phyloP scores from a whole-genome alignment of 495 filamentous ascomycete genomes.

The Terfezia claveryi region DNA sequence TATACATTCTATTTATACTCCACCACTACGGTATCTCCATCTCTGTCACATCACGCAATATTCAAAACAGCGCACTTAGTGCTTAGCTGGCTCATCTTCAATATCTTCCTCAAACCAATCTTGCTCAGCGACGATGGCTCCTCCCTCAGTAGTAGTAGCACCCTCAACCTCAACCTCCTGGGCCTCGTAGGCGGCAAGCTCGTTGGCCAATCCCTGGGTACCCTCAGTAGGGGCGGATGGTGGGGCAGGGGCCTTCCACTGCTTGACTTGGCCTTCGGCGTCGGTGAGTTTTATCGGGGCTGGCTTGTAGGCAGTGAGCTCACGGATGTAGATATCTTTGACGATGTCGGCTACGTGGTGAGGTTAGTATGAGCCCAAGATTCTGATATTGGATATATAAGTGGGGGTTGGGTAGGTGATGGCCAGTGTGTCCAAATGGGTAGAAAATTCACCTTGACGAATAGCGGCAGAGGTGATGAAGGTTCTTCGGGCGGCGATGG shows the following conservation, averaged over 20 bases:
- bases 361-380: slow-evolving; percentile 33
- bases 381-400: slow-evolving; percentile 51
- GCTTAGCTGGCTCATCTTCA: slow-evolving; percentile 7
- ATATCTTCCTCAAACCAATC: slow-evolving; percentile 60
- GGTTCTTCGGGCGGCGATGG: too few species aligned
- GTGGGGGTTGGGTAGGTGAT: slow-evolving; percentile 47
- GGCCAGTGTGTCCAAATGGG: slow-evolving; percentile 45
- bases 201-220: slow-evolving; percentile 37
- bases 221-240: slow-evolving; percentile 59
- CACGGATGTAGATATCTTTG: slow-evolving; percentile 88
- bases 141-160: slow-evolving; percentile 31
- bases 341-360: slow-evolving; percentile 61
- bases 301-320: slow-evolving; percentile 84
- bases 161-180: slow-evolving; percentile 91
- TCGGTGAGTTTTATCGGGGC: slow-evolving; percentile 62
- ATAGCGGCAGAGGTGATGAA: too few species aligned
- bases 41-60: too few species aligned
- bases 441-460: slow-evolving; percentile 39
- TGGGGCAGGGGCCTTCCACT: slow-evolving; percentile 54
- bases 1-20: too few species aligned
- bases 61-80: slow-evolving; percentile 1
- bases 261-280: slow-evolving; percentile 74
- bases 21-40: too few species aligned
- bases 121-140: slow-evolving; percentile 30
- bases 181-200: slow-evolving; percentile 78